These are phyloP conservation scores for Didymella arachidicola DNA, from an alignment of 2,329 filamentous ascomycete species.

Conservation along the genomic window DNA sequence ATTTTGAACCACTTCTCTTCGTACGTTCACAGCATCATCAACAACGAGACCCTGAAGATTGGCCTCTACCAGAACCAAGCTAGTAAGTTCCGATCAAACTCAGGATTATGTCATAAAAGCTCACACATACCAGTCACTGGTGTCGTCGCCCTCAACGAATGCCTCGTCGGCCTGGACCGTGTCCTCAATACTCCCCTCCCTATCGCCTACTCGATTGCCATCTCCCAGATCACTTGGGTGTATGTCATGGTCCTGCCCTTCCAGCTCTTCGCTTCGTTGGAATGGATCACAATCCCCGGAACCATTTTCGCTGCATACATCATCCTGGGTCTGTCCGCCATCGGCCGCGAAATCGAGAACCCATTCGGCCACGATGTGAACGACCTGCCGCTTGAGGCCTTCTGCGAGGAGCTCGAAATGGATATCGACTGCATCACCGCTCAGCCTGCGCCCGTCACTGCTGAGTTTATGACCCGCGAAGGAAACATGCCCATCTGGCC, in stretches of 20 bases:
- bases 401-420: slow-evolving; percentile 75
- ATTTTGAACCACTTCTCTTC: slow-evolving; percentile 76
- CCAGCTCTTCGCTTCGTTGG: slow-evolving; percentile 71
- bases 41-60: slow-evolving; percentile 63
- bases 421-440: slow-evolving; percentile 79
- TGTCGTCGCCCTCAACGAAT: slow-evolving; percentile 73
- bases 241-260: slow-evolving; percentile 84
- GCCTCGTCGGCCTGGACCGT: slow-evolving; percentile 75
- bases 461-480: slow-evolving; percentile 60
- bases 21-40: slow-evolving; percentile 69
- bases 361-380: slow-evolving; percentile 87
- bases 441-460: slow-evolving; percentile 59
- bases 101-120: neutral
- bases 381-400: slow-evolving; percentile 69
- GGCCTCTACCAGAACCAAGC: slow-evolving; percentile 68
- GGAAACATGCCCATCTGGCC: slow-evolving; percentile 66
- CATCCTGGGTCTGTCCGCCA: slow-evolving; percentile 78
- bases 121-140: slow-evolving; percentile 58
- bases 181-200: slow-evolving; percentile 84
- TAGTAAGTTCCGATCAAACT: slow-evolving; percentile 32
- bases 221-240: slow-evolving; percentile 85
- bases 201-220: slow-evolving; percentile 82
- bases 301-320: slow-evolving; percentile 79
- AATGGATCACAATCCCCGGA: slow-evolving; percentile 80
- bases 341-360: slow-evolving; percentile 84